These are phyloP conservation scores for Hansenula sp. DNA, from an alignment of 1,139 yeast genomes.

Conservation along the genomic window DNA sequence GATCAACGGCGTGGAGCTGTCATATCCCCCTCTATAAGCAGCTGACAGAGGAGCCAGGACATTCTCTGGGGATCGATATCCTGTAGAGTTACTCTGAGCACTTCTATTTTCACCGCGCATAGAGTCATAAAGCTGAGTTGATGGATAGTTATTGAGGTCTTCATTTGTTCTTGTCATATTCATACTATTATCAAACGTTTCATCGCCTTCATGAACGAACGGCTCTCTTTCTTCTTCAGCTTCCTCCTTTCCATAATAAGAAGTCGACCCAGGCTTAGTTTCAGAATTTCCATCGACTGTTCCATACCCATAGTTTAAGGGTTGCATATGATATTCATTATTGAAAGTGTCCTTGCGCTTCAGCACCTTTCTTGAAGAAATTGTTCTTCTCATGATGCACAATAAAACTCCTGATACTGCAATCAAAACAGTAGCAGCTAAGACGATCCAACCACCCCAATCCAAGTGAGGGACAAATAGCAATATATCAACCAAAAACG, in stretches of 20 bases:
- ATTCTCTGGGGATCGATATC: slow-evolving; percentile 11
- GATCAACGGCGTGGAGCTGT: slow-evolving; percentile 7
- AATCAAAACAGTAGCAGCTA: slow-evolving; percentile 60
- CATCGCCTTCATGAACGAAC: slow-evolving; percentile 24
- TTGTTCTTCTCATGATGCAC: slow-evolving; percentile 49
- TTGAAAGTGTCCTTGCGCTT: slow-evolving; percentile 18
- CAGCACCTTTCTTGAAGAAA: slow-evolving; percentile 42
- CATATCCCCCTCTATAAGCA: slow-evolving; percentile 15
- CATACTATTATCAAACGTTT: slow-evolving; percentile 22
- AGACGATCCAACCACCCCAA: slow-evolving; percentile 69
- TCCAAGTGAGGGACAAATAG: slow-evolving; percentile 59
- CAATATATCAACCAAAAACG: slow-evolving; percentile 51
- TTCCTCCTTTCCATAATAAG: slow-evolving; percentile 18
- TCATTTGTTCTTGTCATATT: slow-evolving; percentile 15
- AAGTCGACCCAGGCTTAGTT: slow-evolving; percentile 21
- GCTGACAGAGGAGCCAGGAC: slow-evolving; percentile 15
- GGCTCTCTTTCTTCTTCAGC: slow-evolving; percentile 26
- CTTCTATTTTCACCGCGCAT: slow-evolving; percentile 12
- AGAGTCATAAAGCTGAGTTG: slow-evolving; percentile 16
- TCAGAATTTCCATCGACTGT: slow-evolving; percentile 33
- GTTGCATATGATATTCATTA: slow-evolving; percentile 28
- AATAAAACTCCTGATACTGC: slow-evolving; percentile 29
- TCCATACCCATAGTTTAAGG: slow-evolving; percentile 29
- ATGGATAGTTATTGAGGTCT: slow-evolving; percentile 13
- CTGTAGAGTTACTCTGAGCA: slow-evolving; percentile 8